Evolutionary conservation across 2,329 filamentous ascomycete genomes (phyloP).

Genomic region (Fusarium humuli): DNA sequence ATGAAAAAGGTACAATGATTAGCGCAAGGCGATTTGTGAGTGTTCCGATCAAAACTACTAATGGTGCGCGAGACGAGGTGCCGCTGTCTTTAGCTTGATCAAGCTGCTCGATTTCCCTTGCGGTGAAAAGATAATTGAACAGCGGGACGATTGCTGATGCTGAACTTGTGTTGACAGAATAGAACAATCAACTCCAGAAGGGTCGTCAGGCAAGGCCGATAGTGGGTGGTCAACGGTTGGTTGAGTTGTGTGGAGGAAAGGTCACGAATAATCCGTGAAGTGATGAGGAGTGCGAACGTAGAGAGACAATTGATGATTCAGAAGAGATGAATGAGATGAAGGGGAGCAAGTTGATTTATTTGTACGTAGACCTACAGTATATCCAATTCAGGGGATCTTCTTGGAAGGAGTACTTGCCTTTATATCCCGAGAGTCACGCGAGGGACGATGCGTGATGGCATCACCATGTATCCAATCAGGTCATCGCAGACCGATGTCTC

Average conservation of each 20-base stretch:
- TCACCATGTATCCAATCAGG: constrained; percentile 47
- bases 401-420: constrained; percentile 36
- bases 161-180: background rate
- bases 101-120: constrained; percentile 4
- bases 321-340: constrained; percentile 5
- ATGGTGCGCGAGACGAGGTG: constrained; percentile 9
- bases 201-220: constrained; percentile 3
- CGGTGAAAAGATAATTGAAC: constrained; percentile 1
- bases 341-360: background rate
- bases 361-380: constrained; percentile 1
- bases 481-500: constrained; percentile 39
- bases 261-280: background rate
- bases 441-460: constrained; percentile 42
- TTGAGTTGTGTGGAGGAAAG: background rate
- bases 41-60: background rate
- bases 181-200: background rate
- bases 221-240: background rate
- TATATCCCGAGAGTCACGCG: constrained; percentile 48
- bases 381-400: constrained; percentile 9
- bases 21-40: background rate
- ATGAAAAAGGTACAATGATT: constrained; percentile 6
- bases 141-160: background rate
- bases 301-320: background rate
- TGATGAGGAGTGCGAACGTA: background rate
- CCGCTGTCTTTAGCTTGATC: constrained; percentile 7